Percentiles rank a stretch among this genome's conserved stretches.
These are phyloP conservation scores for Firmiana major DNA, from an alignment of 345 rosid species.

Conservation along the genomic window DNA sequence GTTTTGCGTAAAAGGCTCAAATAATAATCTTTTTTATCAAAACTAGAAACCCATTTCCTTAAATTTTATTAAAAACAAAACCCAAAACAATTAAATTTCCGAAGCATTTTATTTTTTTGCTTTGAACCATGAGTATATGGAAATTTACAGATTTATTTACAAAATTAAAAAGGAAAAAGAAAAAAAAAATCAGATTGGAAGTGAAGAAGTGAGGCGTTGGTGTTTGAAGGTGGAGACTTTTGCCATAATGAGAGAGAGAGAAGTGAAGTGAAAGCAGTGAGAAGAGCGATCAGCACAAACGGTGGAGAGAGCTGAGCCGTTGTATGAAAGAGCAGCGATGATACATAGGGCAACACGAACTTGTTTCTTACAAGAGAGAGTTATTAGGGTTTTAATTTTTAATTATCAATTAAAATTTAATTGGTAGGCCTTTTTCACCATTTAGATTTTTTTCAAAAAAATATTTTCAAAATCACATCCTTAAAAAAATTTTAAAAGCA, in stretches of 20 bases:
- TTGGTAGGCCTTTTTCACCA: too few species aligned
- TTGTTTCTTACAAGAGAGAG: too few species aligned
- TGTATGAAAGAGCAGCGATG: conserved; percentile 31
- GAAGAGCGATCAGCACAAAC: conserved; percentile 35
- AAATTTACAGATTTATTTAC: background rate
- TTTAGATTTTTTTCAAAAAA: too few species aligned
- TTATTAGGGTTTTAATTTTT: too few species aligned
- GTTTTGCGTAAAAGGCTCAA: background rate
- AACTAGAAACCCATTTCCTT: background rate
- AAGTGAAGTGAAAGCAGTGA: background rate
- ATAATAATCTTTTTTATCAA: background rate
- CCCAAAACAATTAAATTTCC: background rate
- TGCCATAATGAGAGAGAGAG: conserved; percentile 1
- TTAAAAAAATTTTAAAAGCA: too few species aligned
- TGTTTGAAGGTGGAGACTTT: conserved; percentile 12
- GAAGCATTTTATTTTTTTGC: background rate
- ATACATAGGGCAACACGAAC: too few species aligned
- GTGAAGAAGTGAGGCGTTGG: background rate
- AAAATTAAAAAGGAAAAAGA: background rate
- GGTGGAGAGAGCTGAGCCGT: conserved; percentile 29
- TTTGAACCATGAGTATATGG: background rate
- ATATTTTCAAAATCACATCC: too few species aligned
- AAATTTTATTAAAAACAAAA: background rate
- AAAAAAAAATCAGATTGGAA: background rate
- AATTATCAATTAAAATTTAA: too few species aligned